Evolutionary conservation across 805 yeast species (phyloP).

Genomic region (Saccharomycopsis malanga): DNA sequence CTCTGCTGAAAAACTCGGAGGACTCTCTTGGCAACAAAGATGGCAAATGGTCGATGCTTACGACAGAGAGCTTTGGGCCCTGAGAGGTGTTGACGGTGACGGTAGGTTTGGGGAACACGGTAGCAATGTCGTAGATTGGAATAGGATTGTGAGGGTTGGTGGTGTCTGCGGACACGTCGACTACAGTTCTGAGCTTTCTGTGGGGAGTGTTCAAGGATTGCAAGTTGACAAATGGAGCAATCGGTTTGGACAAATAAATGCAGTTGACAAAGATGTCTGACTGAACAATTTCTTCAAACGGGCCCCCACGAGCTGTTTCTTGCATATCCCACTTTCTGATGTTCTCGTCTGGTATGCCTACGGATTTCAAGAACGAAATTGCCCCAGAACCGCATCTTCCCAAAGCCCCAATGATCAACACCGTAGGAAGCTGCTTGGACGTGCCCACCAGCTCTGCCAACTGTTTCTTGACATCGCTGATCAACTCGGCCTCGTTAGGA

Average conservation of each 20-base stretch:
- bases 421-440: conserved; percentile 62
- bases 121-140: conserved; percentile 86
- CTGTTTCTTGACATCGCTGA: conserved; percentile 60
- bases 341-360: conserved; percentile 81
- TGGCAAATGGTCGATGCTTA: conserved; percentile 95
- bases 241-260: conserved; percentile 88
- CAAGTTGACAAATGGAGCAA: conserved; percentile 79
- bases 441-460: conserved; percentile 42
- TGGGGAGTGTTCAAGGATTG: conserved; percentile 55
- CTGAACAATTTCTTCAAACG: conserved; percentile 82
- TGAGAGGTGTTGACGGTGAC: conserved; percentile 69
- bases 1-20: conserved; percentile 82
- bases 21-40: conserved; percentile 95
- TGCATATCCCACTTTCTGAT: conserved; percentile 93
- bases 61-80: conserved; percentile 85
- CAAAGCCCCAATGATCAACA: conserved; percentile 89
- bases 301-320: conserved; percentile 96
- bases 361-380: conserved; percentile 68
- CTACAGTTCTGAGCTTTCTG: conserved; percentile 85
- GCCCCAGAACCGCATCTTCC: conserved; percentile 99
- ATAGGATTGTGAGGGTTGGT: conserved; percentile 98
- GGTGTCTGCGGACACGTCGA: conserved; percentile 97
- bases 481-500: conserved; percentile 67
- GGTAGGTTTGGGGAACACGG: conserved; percentile 87
- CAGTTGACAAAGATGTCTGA: conserved; percentile 93